These are phyloP conservation scores for Globisporangium sylvaticum DNA, from an alignment of 352 stramenopile species.

Conservation along the genomic window DNA sequence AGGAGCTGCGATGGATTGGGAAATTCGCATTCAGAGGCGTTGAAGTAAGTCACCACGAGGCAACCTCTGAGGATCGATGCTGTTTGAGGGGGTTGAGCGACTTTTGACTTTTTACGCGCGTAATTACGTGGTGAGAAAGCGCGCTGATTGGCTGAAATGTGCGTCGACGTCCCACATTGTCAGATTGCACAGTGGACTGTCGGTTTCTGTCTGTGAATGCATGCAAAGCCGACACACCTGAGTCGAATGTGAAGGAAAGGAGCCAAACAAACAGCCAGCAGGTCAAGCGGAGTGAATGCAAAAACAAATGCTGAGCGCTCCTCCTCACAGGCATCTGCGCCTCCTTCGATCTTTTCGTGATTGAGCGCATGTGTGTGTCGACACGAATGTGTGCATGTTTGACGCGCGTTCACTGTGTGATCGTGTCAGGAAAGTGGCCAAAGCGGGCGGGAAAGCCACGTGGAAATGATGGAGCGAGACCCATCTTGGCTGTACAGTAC, in stretches of 20 bases:
- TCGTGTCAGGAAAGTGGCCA: not conserved
- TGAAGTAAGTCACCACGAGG: constrained; percentile 14
- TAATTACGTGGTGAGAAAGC: not conserved
- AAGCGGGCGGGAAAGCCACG: not conserved
- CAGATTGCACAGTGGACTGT: constrained; percentile 2
- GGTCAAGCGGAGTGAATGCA: constrained; percentile 3
- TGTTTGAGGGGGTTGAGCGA: not conserved
- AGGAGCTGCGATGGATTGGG: not conserved
- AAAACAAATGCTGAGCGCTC: constrained; percentile 1
- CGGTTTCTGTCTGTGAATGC: constrained; percentile 1
- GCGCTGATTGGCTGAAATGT: constrained; percentile 35
- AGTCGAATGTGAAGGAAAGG: not conserved
- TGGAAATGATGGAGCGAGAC: not conserved
- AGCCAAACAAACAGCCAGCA: not conserved
- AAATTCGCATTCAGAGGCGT: constrained; percentile 14
- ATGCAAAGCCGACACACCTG: not conserved
- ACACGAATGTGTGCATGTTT: not conserved
- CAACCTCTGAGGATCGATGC: constrained; percentile 11
- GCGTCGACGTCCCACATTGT: constrained; percentile 13
- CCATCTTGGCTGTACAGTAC: not conserved
- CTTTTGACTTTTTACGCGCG: constrained; percentile 27
- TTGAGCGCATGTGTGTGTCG: not conserved
- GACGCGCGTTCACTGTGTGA: not conserved
- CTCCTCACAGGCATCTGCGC: not conserved
- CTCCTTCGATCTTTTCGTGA: constrained; percentile 1